A percentile compares a stretch with the other conserved stretches of the same genome.
These are phyloP conservation scores for Ganoderma boninense DNA, from an alignment of 1,284 basidiomycete species.

Conservation along the genomic window DNA sequence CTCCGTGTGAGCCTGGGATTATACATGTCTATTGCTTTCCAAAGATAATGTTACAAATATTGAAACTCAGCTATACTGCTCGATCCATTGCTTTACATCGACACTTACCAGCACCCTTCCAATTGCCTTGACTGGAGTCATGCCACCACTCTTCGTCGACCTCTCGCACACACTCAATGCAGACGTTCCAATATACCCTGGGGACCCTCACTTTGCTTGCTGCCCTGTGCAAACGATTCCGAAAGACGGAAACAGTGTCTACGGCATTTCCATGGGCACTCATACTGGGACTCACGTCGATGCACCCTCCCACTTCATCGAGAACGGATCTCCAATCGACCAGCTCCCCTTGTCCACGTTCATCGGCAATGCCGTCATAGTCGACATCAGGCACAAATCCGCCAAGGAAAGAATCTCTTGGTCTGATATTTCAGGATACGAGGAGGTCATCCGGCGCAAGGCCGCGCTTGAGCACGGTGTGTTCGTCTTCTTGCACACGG, in stretches of 20 bases:
- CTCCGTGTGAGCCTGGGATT: not conserved
- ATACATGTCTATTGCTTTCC: too few species aligned
- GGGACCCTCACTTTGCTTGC: conserved; percentile 55
- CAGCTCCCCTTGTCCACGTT: conserved; percentile 60
- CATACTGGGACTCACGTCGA: conserved; percentile 79
- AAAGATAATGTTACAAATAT: not conserved
- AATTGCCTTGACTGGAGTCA: not conserved
- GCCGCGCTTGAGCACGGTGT: conserved; percentile 31
- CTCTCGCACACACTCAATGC: conserved; percentile 59
- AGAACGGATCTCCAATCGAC: conserved; percentile 60
- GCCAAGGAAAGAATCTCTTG: conserved; percentile 59
- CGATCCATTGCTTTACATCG: not conserved
- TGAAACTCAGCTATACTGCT: not conserved
- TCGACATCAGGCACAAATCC: conserved; percentile 53
- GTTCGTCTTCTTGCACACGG: conserved; percentile 41
- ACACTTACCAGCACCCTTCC: too few species aligned
- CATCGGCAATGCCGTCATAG: conserved; percentile 57
- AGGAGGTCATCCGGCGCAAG: conserved; percentile 33
- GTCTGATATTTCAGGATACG: conserved; percentile 51
- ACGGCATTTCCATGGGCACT: conserved; percentile 58
- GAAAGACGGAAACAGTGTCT: conserved; percentile 58
- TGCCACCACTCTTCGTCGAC: conserved; percentile 45
- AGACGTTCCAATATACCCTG: conserved; percentile 59
- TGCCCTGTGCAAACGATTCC: conserved; percentile 33
- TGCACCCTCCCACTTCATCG: conserved; percentile 75